Base-by-base conservation (phyloP, 352 stramenopile genomes). In the Phytophthora ohioensis region DNA sequence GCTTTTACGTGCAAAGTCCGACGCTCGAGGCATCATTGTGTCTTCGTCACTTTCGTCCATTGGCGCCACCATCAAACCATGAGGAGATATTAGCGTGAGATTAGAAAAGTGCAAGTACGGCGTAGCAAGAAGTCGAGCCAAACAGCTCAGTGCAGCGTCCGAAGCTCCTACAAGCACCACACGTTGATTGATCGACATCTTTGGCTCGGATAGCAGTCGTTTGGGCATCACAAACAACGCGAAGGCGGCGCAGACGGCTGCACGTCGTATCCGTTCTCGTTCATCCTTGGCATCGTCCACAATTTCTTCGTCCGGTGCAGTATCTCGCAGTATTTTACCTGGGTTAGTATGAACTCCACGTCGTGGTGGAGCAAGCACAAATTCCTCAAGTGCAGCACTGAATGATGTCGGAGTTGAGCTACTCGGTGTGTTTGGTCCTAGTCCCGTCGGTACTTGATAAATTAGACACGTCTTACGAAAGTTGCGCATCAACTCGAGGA, bases 71-170 rank as follows among this genome's bases (percentile, higher is more conserved):
- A 74, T 75, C 35, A 96, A 57, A 1, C 92, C 92, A 56, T 81
- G 69, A 0, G 91, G 89, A 13, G 88, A 92, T 9, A 98, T 77
- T 35, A 98, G 78, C 36, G 88, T 94, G 36, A 98, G 64, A 67
- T 90, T 97, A 1, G 87, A 83, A 60, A 97, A 95, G 8, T 91
- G 79, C 61, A 96, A 46, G 75, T 97, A 96, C n/a, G 89, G 89
- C 12, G 92, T 82, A 5, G 76, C 67, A 3, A 97, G 60, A 27
- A 98, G 78, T 1, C 79, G 78, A 75, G 94, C 75, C 27, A 98
- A 76, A 17, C 89, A 81, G n/a, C 89, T 82, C 11, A 98, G 63
- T 10, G 84, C 91, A 36, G 89, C 85, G 38, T 95, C 87, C 0
- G 87, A 96, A 0, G 84, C 89, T 1, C 93, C 94, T 0, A 98